Evolutionary conservation across 495 filamentous ascomycete genomes (phyloP), one percentile per base, ranked within the genome.

Genomic region (Podospora pseudopauciseta): DNA sequence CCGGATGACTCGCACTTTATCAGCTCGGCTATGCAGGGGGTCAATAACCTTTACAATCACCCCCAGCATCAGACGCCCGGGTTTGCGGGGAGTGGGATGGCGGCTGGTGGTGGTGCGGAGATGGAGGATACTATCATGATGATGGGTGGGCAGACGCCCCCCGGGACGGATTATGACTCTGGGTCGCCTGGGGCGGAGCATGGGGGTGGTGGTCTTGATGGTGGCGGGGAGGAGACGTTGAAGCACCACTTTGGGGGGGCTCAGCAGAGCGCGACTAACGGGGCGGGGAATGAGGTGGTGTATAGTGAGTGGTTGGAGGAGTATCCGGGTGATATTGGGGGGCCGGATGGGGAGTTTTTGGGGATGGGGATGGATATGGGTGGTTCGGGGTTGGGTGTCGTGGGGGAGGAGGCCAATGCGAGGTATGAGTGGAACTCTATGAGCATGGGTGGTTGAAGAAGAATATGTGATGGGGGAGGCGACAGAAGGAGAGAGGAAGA

Each of bases 1-100:
- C 79, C 81, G 1, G 80, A 82, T 56, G 77, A 75, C 28, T 71
- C 76, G 32, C 69, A 75, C 9, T 81, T 78, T 65, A 68, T 79
- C 19, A 75, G 72, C 30, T 44, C 69, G 6, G 55, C 67, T 70
- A 64, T 56, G 56, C 44, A 4, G 13, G 55, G n/a, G 20, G 67
- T 71, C 58, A 65, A 67, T 65, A 65, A 67, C 13, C 39, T 49
- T 13, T 49, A 49, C 39, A 49, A 49, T 23, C 23, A 23, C 39
- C 7, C 9, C 15, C 39, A 6, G 9, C 39, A 49, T 11, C 39
- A 49, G 15, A 49, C 39, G 3, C 15, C 39, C 7, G 39, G 39
- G 39, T 49, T 49, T 18, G 39, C 15, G 44, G n/a, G 58, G 3
- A 7, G 49, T 15, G 34, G 54, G 6, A 30, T 62, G 32, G 34